phyloP scores from a whole-genome alignment of 345 rosid species.

The Cochlearia excelsa region DNA sequence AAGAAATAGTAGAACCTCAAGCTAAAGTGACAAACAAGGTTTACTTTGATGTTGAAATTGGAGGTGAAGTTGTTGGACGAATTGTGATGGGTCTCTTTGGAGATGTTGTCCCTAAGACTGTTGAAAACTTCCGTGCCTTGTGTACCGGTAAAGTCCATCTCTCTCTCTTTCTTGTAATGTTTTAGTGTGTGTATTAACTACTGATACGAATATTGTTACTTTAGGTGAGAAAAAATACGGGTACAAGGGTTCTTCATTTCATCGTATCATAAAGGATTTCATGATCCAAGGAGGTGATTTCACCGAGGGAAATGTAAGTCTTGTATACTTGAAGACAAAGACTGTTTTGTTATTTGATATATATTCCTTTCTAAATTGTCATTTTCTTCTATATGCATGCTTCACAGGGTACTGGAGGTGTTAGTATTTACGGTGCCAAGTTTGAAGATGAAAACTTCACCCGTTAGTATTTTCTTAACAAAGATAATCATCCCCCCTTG shows the following conservation, averaged over 20 bases:
- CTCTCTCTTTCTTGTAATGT: not conserved
- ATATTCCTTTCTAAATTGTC: not conserved
- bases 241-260: constrained; percentile 78
- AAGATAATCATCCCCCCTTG: not conserved
- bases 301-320: constrained; percentile 65
- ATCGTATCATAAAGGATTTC: constrained; percentile 79
- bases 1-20: constrained; percentile 40
- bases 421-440: constrained; percentile 71
- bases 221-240: constrained; percentile 83
- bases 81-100: constrained; percentile 82
- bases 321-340: not conserved
- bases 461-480: constrained; percentile 40
- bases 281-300: constrained; percentile 95
- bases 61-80: constrained; percentile 69
- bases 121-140: constrained; percentile 72
- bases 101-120: constrained; percentile 71
- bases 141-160: constrained; percentile 58
- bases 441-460: constrained; percentile 82
- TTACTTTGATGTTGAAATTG: constrained; percentile 85
- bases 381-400: constrained; percentile 2
- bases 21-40: constrained; percentile 69
- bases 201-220: not conserved
- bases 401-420: constrained; percentile 88
- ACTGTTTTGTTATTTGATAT: constrained; percentile 2
- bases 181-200: no score